These are phyloP conservation scores for Pleurotus ostreatus DNA, from an alignment of 768 basidiomycete species.

Conservation along the genomic window DNA sequence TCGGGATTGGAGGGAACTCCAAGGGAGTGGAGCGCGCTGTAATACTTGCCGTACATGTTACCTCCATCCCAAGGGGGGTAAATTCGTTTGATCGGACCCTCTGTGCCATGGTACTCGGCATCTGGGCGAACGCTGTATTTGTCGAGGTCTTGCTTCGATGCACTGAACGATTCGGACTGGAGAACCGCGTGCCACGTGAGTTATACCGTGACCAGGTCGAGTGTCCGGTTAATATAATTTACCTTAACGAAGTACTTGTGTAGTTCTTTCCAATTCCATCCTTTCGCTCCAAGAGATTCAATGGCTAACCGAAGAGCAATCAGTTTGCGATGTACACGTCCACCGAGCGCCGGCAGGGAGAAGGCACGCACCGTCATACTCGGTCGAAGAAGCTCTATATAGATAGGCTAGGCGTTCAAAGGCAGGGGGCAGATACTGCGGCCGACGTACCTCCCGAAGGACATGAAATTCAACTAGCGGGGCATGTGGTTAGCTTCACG, in stretches of 20 bases:
- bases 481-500: background rate
- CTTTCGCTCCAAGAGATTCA: constrained; percentile 12
- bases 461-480: constrained; percentile 15
- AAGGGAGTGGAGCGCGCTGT: constrained; percentile 1
- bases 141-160: background rate
- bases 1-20: background rate
- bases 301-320: constrained; percentile 6
- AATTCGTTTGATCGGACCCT: constrained; percentile 12
- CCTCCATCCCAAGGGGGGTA: constrained; percentile 11
- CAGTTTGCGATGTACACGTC: too few species aligned
- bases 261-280: constrained; percentile 18
- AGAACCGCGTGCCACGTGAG: background rate
- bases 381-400: constrained; percentile 9
- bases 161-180: constrained; percentile 9
- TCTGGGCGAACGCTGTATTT: constrained; percentile 6
- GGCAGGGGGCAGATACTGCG: background rate
- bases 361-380: constrained; percentile 12
- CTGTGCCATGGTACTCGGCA: constrained; percentile 3
- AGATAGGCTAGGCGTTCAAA: background rate
- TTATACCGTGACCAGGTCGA: background rate
- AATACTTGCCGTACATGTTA: background rate
- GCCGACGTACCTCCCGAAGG: constrained; percentile 8
- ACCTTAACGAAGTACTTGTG: constrained; percentile 15
- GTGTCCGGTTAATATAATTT: background rate
- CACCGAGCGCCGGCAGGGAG: background rate